phyloP scores from a whole-genome alignment of 2,329 filamentous ascomycete genomes.

The Penicillium sp. region DNA sequence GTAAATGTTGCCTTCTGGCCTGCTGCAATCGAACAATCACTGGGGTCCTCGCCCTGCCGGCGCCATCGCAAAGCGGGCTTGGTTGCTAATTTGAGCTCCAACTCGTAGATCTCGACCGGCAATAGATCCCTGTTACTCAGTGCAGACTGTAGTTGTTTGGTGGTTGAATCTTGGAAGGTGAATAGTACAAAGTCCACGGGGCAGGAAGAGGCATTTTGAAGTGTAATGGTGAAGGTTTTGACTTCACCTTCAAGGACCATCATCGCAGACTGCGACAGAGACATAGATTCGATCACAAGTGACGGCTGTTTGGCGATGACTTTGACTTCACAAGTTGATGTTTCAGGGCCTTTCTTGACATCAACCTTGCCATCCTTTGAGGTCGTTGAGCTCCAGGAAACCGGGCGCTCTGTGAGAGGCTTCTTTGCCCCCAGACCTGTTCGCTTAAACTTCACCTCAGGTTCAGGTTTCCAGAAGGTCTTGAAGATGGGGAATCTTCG shows the following conservation, averaged over 20 bases:
- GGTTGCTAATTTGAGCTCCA: slow-evolving; percentile 74
- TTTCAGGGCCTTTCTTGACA: slow-evolving; percentile 37
- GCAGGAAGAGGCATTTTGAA: slow-evolving; percentile 75
- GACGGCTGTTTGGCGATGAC: slow-evolving; percentile 80
- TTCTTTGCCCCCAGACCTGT: slow-evolving; percentile 65
- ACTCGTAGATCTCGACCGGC: slow-evolving; percentile 78
- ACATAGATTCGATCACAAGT: slow-evolving; percentile 71
- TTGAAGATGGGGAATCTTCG: slow-evolving; percentile 81
- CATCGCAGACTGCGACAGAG: slow-evolving; percentile 76
- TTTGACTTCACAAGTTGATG: slow-evolving; percentile 55
- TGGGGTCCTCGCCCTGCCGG: slow-evolving; percentile 48
- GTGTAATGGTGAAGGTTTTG: slow-evolving; percentile 71
- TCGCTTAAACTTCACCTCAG: slow-evolving; percentile 72
- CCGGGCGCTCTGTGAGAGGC: slow-evolving; percentile 46
- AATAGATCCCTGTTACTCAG: slow-evolving; percentile 74
- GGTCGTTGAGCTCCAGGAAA: slow-evolving; percentile 46
- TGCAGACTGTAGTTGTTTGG: slow-evolving; percentile 71
- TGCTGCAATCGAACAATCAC: slow-evolving; percentile 63
- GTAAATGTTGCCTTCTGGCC: slow-evolving; percentile 69
- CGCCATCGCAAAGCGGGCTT: slow-evolving; percentile 65
- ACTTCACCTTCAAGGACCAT: slow-evolving; percentile 93
- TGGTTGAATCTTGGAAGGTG: slow-evolving; percentile 86
- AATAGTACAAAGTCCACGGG: slow-evolving; percentile 82
- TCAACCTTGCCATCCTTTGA: slow-evolving; percentile 37
- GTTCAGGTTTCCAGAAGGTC: slow-evolving; percentile 70